phyloP scores from a whole-genome alignment of 139 green algal genomes.

The Nannochloris sp. region DNA sequence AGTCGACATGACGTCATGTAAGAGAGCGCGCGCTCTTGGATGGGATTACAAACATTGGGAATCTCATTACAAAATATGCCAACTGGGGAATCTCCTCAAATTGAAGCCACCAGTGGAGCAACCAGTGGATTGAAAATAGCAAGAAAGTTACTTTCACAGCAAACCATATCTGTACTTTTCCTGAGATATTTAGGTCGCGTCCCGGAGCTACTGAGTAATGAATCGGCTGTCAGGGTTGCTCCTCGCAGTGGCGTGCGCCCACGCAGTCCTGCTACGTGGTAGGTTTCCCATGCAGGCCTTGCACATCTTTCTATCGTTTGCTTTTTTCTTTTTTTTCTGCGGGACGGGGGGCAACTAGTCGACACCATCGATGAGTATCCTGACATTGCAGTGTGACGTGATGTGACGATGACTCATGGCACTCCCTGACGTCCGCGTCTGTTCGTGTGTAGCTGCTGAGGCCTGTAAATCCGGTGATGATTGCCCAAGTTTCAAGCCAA shows the following conservation, averaged over 20 bases:
- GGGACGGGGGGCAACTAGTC: not conserved
- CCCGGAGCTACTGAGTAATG: not conserved
- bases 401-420: not conserved
- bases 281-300: not conserved
- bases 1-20: too few species aligned
- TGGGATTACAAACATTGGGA: too few species aligned
- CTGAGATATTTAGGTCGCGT: too few species aligned
- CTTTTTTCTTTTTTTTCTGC: not conserved
- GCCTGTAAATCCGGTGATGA: not conserved
- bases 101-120: too few species aligned
- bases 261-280: not conserved
- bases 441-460: not conserved
- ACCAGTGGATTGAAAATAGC: too few species aligned
- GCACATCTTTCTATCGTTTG: not conserved
- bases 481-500: not conserved
- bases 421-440: not conserved
- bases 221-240: not conserved
- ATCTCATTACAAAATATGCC: too few species aligned
- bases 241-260: conserved; percentile 1
- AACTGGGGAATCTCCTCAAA: too few species aligned
- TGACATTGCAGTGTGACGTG: not conserved
- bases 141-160: too few species aligned
- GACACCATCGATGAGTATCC: not conserved
- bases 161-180: too few species aligned
- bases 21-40: too few species aligned